These are phyloP conservation scores for Taxillus chinensis DNA, from an alignment of 164 flowering plant genomes.

Conservation along the genomic window DNA sequence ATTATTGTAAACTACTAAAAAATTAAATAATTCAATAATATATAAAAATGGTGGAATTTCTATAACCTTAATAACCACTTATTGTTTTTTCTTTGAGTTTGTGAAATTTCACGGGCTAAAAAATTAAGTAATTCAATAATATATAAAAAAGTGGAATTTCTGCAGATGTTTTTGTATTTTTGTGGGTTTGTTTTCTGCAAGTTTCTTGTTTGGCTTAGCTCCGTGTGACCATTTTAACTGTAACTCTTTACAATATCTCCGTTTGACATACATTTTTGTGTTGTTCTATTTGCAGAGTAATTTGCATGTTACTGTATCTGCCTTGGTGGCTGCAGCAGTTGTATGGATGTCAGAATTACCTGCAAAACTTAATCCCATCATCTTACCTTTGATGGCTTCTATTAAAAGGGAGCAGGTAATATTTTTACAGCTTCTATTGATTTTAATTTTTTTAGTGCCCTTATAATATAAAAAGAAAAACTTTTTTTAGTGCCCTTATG, in stretches of 20 bases:
- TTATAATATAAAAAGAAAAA: background rate
- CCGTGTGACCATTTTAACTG: background rate
- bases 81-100: background rate
- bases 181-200: background rate
- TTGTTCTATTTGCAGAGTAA: conserved; percentile 49
- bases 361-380: conserved; percentile 73
- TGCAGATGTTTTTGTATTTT: too few species aligned
- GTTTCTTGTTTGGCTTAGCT: too few species aligned
- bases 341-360: conserved; percentile 96
- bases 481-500: background rate
- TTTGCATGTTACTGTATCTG: conserved; percentile 84
- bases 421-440: background rate
- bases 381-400: conserved; percentile 94
- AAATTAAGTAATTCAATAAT: too few species aligned
- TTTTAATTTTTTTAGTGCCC: background rate
- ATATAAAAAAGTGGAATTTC: too few species aligned
- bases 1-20: too few species aligned
- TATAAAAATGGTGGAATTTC: too few species aligned
- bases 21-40: too few species aligned
- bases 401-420: conserved; percentile 88
- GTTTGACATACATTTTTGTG: conserved; percentile 4
- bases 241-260: background rate
- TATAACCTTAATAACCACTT: background rate
- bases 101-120: background rate
- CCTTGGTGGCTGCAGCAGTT: conserved; percentile 85